Evolutionary conservation across 129 eudicot species (phyloP), one percentile per base, ranked within the genome.

Genomic region (Tanacetum coccineum): DNA sequence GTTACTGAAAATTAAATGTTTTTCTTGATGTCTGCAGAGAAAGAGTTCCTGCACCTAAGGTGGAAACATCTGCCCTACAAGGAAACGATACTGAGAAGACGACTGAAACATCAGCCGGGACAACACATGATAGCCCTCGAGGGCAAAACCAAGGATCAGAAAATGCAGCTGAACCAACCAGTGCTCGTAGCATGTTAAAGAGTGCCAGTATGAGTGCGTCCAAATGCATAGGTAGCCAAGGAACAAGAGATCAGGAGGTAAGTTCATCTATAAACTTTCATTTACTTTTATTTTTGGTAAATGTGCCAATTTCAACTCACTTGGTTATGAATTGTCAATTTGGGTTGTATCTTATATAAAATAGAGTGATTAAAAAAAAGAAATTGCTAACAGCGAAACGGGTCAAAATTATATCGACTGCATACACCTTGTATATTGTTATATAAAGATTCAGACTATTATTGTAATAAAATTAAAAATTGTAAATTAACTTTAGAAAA

Each of bases 171-270:
- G 73, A 59, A 25, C 81, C 73, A 9, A 74, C 28, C 32, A 88
- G 91, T 60, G 88, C 96, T 63, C 85, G 95, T 59, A 91, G 96
- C 84, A 74, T 92, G 80, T 75, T 88, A 61, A 92, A 92, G 83
- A 92, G 98, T 84, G 89, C 96, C 60, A 92, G 95, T 64, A 92
- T 92, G 47, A 92, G 98, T 75, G 98, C 84, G 68, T 92, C 98
- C 25, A 88, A 92, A 76, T 88, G 98, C 62, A 62, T 92, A 28
- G 98, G 85, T 6, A 81, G 59, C 54, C 72, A 84, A 68, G 63
- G 65, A 64, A 76, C 79, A 73, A 80, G 25, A 74, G 81, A 80
- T 60, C 59, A 67, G 0, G 85, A 92, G 91, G 98, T 92, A 83
- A 19, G 17, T 66, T 74, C 28, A 18, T 26, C 44, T 26, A 9